A percentile compares a stretch with the other conserved stretches of the same genome.
Evolutionary conservation across 2,329 filamentous ascomycete species (phyloP).

Genomic region (Teratosphaeria epicoccoides): DNA sequence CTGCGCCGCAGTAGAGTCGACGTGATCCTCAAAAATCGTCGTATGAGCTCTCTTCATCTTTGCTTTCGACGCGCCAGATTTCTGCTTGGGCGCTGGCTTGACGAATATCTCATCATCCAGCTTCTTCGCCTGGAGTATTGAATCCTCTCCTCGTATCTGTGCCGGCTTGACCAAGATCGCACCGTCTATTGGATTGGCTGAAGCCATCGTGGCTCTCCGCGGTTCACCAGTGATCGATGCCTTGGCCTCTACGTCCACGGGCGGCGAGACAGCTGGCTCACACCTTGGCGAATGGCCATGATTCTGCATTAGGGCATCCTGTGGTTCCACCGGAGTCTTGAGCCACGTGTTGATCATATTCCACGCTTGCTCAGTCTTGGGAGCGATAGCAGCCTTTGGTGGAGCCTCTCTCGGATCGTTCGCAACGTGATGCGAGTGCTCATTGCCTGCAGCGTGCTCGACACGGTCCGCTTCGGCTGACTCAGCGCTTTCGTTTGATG

Average conservation of each 20-base stretch:
- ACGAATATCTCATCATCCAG: slow-evolving; percentile 8
- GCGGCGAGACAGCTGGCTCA: neutral
- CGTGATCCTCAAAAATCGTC: slow-evolving; percentile 27
- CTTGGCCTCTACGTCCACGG: neutral
- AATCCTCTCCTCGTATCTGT: neutral
- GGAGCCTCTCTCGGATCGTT: neutral
- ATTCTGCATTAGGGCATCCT: neutral
- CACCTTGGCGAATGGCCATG: neutral
- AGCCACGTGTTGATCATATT: neutral
- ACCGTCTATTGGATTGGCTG: neutral
- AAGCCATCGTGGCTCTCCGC: too few species aligned
- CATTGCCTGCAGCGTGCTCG: neutral
- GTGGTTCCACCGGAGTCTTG: neutral
- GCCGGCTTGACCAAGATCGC: slow-evolving; percentile 6
- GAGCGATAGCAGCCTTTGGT: neutral
- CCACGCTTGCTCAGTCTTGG: neutral
- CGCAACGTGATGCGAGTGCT: neutral
- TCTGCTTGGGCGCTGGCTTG: slow-evolving; percentile 13
- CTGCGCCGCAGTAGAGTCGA: slow-evolving; percentile 13
- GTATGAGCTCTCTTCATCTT: slow-evolving; percentile 19
- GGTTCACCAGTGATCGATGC: neutral
- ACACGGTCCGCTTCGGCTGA: neutral
- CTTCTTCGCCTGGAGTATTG: neutral
- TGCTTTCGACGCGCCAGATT: slow-evolving; percentile 5
- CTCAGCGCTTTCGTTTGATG: neutral